Evolutionary conservation across 169 alveolate genomes (phyloP).

Genomic region (Eimeria sp.): DNA sequence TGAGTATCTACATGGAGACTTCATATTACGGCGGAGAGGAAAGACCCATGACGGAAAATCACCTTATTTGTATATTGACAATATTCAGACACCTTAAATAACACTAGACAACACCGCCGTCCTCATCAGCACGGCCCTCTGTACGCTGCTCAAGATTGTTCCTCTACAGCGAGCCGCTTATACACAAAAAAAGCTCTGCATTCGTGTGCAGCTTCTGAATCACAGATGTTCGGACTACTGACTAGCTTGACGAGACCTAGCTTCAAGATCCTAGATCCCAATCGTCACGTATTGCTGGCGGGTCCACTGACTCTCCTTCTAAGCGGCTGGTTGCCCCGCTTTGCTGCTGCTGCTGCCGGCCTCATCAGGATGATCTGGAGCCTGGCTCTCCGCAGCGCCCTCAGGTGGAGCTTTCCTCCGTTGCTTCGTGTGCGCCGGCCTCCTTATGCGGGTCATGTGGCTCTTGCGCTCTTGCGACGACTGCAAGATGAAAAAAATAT

Average conservation of each 20-base stretch:
- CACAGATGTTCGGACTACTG: background rate
- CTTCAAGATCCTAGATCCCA: background rate
- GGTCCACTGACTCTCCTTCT: background rate
- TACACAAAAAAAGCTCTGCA: background rate
- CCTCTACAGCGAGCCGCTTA: background rate
- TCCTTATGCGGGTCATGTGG: conserved; percentile 72
- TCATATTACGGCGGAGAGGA: no score
- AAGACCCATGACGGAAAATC: background rate
- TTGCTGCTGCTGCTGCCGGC: background rate
- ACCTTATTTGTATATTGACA: background rate
- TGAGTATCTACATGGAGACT: background rate
- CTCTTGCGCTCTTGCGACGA: conserved; percentile 69
- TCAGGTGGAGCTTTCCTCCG: background rate
- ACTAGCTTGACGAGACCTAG: background rate
- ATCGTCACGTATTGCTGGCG: background rate
- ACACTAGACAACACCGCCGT: background rate
- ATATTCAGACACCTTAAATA: background rate
- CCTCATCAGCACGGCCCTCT: background rate
- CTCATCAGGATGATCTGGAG: background rate
- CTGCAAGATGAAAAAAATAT: background rate
- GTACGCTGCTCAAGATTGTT: background rate
- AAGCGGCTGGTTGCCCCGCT: conserved; percentile 9
- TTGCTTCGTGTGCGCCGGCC: conserved; percentile 60
- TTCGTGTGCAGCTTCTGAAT: background rate
- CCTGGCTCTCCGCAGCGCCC: conserved; percentile 21